phyloP scores from a whole-genome alignment of 192 early-diverging fungal species.

The Haplosporangium gracile region DNA sequence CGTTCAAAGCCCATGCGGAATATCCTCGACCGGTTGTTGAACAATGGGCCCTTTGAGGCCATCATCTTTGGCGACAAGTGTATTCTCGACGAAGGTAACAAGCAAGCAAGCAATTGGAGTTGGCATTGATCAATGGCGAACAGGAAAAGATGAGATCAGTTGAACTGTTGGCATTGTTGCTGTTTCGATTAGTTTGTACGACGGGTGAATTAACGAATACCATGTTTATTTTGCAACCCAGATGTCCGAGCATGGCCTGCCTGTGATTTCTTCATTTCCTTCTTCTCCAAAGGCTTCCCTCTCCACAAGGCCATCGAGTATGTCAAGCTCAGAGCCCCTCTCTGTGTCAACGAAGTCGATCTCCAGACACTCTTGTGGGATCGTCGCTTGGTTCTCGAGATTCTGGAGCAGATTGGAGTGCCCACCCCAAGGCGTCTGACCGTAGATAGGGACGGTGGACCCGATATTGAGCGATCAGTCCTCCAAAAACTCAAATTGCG shows the following conservation, averaged over 20 bases:
- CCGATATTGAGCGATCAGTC: slow-evolving; percentile 66
- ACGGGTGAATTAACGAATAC: not conserved
- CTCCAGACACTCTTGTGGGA: slow-evolving; percentile 91
- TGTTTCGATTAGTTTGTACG: not conserved
- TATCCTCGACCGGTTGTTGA: slow-evolving; percentile 80
- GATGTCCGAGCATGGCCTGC: slow-evolving; percentile 89
- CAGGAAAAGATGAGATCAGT: not conserved
- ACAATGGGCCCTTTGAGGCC: slow-evolving; percentile 78
- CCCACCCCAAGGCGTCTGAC: slow-evolving; percentile 83
- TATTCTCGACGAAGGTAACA: slow-evolving; percentile 90
- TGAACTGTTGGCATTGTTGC: not conserved
- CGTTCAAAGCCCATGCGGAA: slow-evolving; percentile 95
- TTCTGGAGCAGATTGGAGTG: slow-evolving; percentile 86
- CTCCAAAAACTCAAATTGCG: slow-evolving; percentile 65
- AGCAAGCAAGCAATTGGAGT: not conserved
- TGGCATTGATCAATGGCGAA: not conserved
- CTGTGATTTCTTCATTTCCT: slow-evolving; percentile 95
- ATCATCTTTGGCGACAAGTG: slow-evolving; percentile 96
- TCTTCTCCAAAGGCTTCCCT: slow-evolving; percentile 97
- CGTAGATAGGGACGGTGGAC: slow-evolving; percentile 76
- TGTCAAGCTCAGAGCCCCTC: slow-evolving; percentile 82
- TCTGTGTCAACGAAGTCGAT: slow-evolving; percentile 89
- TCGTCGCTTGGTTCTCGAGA: slow-evolving; percentile 83
- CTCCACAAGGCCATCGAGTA: slow-evolving; percentile 94
- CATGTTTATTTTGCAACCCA: slow-evolving; percentile 25